Percentiles rank a stretch among this genome's conserved stretches.
Evolutionary conservation across 805 yeast genomes (phyloP).

Genomic region (Wickerhamomyces kurtzmanii): DNA sequence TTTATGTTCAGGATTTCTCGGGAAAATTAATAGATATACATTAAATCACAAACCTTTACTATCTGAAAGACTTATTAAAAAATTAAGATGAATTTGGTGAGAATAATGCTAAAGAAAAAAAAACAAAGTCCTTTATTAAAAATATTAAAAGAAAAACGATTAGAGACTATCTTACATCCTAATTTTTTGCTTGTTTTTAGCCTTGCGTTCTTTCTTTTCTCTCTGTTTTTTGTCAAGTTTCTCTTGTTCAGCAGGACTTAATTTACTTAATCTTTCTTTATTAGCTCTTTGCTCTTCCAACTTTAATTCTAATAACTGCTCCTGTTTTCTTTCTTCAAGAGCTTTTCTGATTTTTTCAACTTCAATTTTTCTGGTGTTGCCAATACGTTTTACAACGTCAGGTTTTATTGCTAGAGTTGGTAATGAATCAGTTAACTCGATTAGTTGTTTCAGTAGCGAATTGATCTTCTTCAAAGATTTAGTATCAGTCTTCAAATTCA

Average conservation of each 20-base stretch:
- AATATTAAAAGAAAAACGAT: slow-evolving; percentile 42
- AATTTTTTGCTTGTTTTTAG: slow-evolving; percentile 50
- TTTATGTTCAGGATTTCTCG: too few species aligned
- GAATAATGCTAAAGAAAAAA: too few species aligned
- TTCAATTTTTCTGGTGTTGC: slow-evolving; percentile 71
- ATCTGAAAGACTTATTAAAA: too few species aligned
- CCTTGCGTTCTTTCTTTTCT: slow-evolving; percentile 76
- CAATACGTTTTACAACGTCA: slow-evolving; percentile 70
- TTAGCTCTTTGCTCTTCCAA: slow-evolving; percentile 59
- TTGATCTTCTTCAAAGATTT: slow-evolving; percentile 40
- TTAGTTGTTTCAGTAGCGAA: slow-evolving; percentile 41
- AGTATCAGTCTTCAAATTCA: slow-evolving; percentile 38
- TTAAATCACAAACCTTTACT: too few species aligned
- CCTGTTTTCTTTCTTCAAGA: slow-evolving; percentile 57
- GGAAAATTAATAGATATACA: too few species aligned
- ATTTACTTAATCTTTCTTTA: slow-evolving; percentile 43
- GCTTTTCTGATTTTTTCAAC: slow-evolving; percentile 56
- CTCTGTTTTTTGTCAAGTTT: slow-evolving; percentile 68
- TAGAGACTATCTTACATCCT: slow-evolving; percentile 17
- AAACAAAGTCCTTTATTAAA: too few species aligned
- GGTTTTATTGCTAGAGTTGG: slow-evolving; percentile 48
- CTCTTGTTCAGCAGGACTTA: slow-evolving; percentile 71
- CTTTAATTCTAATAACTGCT: slow-evolving; percentile 59
- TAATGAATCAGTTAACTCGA: slow-evolving; percentile 49
- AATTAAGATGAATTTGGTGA: too few species aligned